Conservation (phyloP, 192 early-diverging fungal species). For the Haplosporangium gracile region DNA sequence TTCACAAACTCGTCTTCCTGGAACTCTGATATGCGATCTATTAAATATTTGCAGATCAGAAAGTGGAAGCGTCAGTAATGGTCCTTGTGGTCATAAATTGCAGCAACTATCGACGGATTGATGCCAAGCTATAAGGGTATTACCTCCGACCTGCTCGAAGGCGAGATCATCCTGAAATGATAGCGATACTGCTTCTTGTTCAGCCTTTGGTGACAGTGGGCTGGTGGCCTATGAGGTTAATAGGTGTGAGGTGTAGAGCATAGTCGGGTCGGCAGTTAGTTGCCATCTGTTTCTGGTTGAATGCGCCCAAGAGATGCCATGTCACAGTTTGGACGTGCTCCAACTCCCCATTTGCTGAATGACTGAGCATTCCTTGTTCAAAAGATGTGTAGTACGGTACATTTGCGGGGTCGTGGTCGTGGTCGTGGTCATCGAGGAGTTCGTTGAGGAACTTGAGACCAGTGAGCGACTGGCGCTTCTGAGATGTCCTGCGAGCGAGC, state of each 20-base stretch:
- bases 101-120: not conserved
- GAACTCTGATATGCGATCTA: constrained; percentile 78
- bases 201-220: constrained; percentile 28
- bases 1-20: constrained; percentile 89
- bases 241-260: not conserved
- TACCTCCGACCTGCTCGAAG: constrained; percentile 55
- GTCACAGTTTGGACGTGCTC: not conserved
- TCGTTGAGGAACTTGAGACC: constrained; percentile 49
- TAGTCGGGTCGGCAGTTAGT: not conserved
- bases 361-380: not conserved
- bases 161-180: constrained; percentile 46
- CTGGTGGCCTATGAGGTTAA: not conserved
- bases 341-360: not conserved
- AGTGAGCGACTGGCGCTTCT: constrained; percentile 47
- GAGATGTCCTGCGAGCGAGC: constrained; percentile 32
- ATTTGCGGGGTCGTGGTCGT: constrained; percentile 18
- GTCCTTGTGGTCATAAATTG: not conserved
- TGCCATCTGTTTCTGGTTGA: not conserved
- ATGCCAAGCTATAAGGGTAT: not conserved
- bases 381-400: not conserved
- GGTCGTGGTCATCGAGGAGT: constrained; percentile 45
- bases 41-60: not conserved
- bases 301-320: not conserved
- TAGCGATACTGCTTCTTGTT: constrained; percentile 28
- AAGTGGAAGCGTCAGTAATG: not conserved